phyloP scores from a whole-genome alignment of 176 grass and related monocot species.

The Typha latifolia region DNA sequence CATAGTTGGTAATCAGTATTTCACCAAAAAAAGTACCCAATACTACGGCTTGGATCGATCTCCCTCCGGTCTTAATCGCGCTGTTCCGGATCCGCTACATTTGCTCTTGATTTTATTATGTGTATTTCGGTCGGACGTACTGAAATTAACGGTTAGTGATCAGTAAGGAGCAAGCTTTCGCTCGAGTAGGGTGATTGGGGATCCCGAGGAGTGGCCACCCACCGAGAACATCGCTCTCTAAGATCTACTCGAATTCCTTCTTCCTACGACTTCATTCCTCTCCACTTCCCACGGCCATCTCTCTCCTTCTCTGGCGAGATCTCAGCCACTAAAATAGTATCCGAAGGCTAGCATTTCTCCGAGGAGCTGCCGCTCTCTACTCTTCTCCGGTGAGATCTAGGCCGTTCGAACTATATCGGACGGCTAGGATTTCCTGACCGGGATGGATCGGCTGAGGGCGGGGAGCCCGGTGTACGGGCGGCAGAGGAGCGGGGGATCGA shows the following conservation, averaged over 20 bases:
- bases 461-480: conserved; percentile 86
- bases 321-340: not conserved
- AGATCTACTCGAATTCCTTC: not conserved
- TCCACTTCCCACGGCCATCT: not conserved
- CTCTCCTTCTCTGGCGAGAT: not conserved
- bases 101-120: not conserved
- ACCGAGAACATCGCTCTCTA: conserved; percentile 3
- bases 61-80: not conserved
- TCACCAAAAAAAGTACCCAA: too few relatives aligned
- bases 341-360: conserved; percentile 33
- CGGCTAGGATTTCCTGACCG: conserved; percentile 37
- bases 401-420: not conserved
- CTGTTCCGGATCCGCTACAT: not conserved
- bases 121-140: not conserved
- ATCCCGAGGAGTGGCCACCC: not conserved
- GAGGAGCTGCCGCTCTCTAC: conserved; percentile 1
- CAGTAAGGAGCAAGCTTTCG: not conserved
- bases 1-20: too few relatives aligned
- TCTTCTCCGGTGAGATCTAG: not conserved
- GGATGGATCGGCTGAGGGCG: conserved; percentile 73
- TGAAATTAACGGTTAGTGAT: not conserved
- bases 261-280: not conserved
- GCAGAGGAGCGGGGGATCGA: conserved; percentile 64
- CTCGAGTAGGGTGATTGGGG: not conserved
- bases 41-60: not conserved